Conservation (phyloP, 495 filamentous ascomycete genomes). For the Apiosordaria backusii region DNA sequence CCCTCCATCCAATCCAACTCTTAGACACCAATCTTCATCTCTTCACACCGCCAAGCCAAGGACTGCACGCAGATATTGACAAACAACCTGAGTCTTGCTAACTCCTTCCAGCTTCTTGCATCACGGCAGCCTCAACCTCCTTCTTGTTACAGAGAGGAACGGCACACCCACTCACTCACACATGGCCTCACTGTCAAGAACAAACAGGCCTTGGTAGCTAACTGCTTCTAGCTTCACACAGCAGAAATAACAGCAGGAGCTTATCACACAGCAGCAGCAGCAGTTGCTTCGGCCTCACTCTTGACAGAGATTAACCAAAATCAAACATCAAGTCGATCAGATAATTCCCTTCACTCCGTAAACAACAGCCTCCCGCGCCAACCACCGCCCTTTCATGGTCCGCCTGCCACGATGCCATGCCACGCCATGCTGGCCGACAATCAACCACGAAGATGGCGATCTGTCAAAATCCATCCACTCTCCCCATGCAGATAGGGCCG, state of each 20-base stretch:
- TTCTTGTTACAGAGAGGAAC: neutral
- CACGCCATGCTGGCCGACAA: neutral
- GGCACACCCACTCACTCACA: neutral
- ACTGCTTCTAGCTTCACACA: slow-evolving; percentile 4
- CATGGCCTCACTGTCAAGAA: no score
- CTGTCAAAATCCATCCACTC: slow-evolving; percentile 4
- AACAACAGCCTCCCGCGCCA: neutral
- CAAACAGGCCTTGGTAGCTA: neutral
- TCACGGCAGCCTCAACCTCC: no score
- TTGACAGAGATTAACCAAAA: no score
- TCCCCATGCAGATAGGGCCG: neutral
- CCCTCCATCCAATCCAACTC: neutral
- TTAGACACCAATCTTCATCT: slow-evolving; percentile 5
- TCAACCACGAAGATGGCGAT: slow-evolving; percentile 1
- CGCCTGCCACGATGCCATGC: neutral
- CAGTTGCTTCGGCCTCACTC: no score
- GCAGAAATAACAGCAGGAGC: neutral
- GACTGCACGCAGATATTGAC: neutral
- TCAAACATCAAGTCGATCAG: no score
- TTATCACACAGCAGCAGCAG: neutral
- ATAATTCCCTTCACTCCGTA: no score
- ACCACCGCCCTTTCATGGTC: no score
- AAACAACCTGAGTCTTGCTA: neutral
- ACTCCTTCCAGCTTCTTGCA: no score
- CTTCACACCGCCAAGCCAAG: slow-evolving; percentile 5